Evolutionary conservation across 2,329 filamentous ascomycete species (phyloP).

Genomic region (Fusarium sp.): DNA sequence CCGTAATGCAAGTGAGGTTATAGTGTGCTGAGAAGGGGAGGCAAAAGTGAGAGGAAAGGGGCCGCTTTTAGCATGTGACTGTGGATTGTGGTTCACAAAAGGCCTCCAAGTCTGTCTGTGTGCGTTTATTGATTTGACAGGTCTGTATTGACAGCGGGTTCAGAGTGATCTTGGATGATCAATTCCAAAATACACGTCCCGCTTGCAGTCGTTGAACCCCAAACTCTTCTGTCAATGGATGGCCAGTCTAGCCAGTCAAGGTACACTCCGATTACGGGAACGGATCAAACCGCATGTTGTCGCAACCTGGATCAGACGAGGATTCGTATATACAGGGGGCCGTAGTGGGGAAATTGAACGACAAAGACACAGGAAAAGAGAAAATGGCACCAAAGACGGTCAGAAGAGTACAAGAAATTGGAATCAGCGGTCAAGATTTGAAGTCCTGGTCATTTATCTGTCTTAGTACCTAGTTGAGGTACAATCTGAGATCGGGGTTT

Average conservation of each 20-base stretch:
- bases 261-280: slow-evolving; percentile 36
- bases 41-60: not conserved
- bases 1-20: no score
- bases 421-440: slow-evolving; percentile 24
- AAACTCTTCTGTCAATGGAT: slow-evolving; percentile 3
- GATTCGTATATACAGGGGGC: slow-evolving; percentile 33
- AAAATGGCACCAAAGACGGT: slow-evolving; percentile 5
- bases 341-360: slow-evolving; percentile 17
- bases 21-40: slow-evolving; percentile 13
- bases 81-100: slow-evolving; percentile 14
- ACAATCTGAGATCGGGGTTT: not conserved
- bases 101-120: not conserved
- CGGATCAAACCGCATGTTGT: slow-evolving; percentile 33
- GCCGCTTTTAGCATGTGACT: slow-evolving; percentile 44
- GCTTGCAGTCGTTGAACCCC: slow-evolving; percentile 1
- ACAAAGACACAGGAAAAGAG: slow-evolving; percentile 1
- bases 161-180: not conserved
- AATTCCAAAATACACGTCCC: slow-evolving; percentile 2
- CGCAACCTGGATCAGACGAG: slow-evolving; percentile 33
- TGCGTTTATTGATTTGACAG: not conserved
- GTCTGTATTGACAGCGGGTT: not conserved
- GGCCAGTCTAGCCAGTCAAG: not conserved
- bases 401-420: not conserved
- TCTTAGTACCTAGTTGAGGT: not conserved
- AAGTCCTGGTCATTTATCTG: not conserved